Evolutionary conservation across 2,329 filamentous ascomycete species (phyloP).

Genomic region (Beauveria scarabaeidicola): DNA sequence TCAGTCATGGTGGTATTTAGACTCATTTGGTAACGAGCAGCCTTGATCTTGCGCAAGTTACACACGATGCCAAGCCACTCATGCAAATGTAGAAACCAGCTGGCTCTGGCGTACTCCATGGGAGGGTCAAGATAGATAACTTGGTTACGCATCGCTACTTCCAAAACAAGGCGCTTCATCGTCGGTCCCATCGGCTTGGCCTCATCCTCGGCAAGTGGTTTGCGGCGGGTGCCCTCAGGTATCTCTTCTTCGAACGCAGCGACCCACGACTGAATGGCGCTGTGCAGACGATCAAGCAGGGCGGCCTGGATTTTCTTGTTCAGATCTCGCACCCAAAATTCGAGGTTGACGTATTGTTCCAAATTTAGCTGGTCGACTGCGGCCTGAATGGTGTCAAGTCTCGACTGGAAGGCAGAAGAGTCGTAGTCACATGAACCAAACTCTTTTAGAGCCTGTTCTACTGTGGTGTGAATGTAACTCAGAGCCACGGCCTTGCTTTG

Average conservation of each 20-base stretch:
- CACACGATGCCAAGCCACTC: constrained; percentile 90
- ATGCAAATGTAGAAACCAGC: constrained; percentile 88
- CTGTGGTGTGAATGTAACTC: constrained; percentile 66
- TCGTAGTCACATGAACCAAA: constrained; percentile 80
- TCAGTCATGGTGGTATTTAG: constrained; percentile 58
- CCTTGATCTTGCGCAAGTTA: constrained; percentile 88
- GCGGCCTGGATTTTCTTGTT: constrained; percentile 78
- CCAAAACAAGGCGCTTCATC: constrained; percentile 70
- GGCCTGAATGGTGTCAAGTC: constrained; percentile 78
- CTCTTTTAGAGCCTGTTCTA: constrained; percentile 74
- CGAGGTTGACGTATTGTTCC: constrained; percentile 90
- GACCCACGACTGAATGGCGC: constrained; percentile 82
- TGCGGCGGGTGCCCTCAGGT: constrained; percentile 44
- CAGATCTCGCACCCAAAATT: constrained; percentile 79
- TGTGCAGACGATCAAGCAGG: constrained; percentile 71
- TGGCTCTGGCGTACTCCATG: constrained; percentile 80
- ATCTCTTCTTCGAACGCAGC: constrained; percentile 65
- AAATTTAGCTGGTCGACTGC: constrained; percentile 94
- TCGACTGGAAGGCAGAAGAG: constrained; percentile 65
- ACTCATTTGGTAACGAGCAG: constrained; percentile 87
- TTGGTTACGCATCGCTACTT: constrained; percentile 96
- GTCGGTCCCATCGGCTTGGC: constrained; percentile 47
- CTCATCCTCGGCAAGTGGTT: constrained; percentile 38
- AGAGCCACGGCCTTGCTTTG: constrained; percentile 81
- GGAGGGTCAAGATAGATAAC: constrained; percentile 95